A percentile compares a stretch with the other conserved stretches of the same genome.
phyloP scores from a whole-genome alignment of 257 asterid species.

The Thymus quinquecostatus region DNA sequence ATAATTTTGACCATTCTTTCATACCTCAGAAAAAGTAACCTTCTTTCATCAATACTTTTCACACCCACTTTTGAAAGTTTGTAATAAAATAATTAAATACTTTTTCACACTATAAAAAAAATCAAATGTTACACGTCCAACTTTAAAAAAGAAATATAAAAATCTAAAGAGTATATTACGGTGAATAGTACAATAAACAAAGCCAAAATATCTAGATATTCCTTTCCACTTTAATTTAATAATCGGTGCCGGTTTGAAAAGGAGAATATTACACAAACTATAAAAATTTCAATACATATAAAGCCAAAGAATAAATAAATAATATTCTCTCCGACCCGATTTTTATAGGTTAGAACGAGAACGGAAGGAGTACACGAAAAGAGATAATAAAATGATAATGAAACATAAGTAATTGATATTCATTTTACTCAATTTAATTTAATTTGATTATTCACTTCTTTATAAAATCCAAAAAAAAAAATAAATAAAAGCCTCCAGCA shows the following conservation, averaged over 20 bases:
- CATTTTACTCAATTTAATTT: neutral
- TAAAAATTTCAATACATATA: neutral
- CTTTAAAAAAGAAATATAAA: neutral
- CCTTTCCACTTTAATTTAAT: constrained; percentile 12
- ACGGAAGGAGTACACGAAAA: neutral
- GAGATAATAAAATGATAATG: neutral
- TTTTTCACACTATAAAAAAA: too few species aligned
- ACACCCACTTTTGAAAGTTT: neutral
- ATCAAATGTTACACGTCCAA: neutral
- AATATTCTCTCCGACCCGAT: too few species aligned
- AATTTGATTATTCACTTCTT: neutral
- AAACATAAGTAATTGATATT: neutral
- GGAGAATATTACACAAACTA: constrained; percentile 16
- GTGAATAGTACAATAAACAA: neutral
- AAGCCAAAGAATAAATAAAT: neutral
- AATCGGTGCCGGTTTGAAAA: neutral
- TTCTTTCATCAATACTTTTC: neutral
- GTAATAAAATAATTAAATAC: too few species aligned
- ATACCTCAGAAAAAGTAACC: neutral
- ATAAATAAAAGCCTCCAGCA: constrained; percentile 8
- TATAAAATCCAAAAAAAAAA: too few species aligned
- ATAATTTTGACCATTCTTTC: neutral
- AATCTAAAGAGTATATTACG: neutral
- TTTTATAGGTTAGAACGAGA: too few species aligned
- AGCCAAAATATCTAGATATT: constrained; percentile 16